Evolutionary conservation across 371 early-diverging fungal species (phyloP), one percentile per base, ranked within the genome.

Genomic region (Mortierella sp.): DNA sequence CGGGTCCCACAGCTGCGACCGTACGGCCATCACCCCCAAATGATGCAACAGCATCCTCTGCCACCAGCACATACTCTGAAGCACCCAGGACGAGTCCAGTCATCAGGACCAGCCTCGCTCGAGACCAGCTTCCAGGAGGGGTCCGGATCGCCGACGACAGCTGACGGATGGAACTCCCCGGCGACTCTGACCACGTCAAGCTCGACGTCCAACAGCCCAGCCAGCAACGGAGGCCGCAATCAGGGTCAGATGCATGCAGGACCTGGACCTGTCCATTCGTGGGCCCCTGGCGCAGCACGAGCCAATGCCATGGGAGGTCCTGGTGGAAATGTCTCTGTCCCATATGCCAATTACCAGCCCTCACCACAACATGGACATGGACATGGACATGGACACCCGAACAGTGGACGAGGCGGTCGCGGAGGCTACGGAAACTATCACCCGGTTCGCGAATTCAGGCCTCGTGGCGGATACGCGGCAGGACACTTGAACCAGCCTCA

Each of bases 41-140:
- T 64, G 31, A 40, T 50, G 26, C 70, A 53, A 1, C 72, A 64
- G 26, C 72, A 47, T 7, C 67, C 52, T 5, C 70, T 58, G 50
- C 9, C 70, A 44, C 37, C 66, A 41, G 0, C 70, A 47, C 68
- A 68, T 39, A 31, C 39, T 13, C 52, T 48, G 26, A 70, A 74
- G 44, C 68, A 74, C 37, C 34, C 61, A 16, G 41, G 63, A 64
- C 26, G 65, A 26, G 31, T 45, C 7, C 66, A 64, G 31, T 14
- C 39, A 16, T 43, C 70, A 5, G 64, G 67, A 10, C 13, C 70
- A 10, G 58, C 43, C 24, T 55, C 79, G 7, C 47, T 70, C 31
- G 71, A 74, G 26, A 66, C 29, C 64, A 63, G 71, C 22, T 74
- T 74, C 55, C 74, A 67, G 70, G 79, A 79, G 14, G 69, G 74